These are phyloP conservation scores for Backusella liffmaniae DNA, from an alignment of 192 early-diverging fungal species.

Conservation along the genomic window DNA sequence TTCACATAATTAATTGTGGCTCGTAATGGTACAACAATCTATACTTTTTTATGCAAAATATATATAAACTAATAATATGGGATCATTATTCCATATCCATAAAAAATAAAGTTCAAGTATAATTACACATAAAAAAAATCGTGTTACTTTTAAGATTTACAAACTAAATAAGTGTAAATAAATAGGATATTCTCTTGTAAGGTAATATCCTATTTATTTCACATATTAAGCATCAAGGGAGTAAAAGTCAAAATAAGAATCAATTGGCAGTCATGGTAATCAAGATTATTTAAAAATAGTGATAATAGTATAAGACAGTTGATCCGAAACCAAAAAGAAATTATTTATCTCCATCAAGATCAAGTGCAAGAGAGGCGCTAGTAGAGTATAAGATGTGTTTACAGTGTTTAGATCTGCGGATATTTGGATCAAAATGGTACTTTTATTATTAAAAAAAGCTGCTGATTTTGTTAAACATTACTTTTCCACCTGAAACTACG, in stretches of 20 bases:
- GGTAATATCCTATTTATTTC: not conserved
- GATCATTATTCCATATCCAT: too few species aligned
- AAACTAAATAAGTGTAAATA: not conserved
- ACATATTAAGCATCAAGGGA: too few species aligned
- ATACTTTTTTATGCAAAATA: not conserved
- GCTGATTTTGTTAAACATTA: not conserved
- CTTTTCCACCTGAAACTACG: not conserved
- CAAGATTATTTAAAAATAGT: too few species aligned
- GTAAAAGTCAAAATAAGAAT: too few species aligned
- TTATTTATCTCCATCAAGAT: too few species aligned
- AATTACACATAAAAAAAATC: not conserved
- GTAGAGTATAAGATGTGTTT: not conserved
- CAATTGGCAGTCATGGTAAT: too few species aligned
- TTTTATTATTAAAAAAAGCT: not conserved
- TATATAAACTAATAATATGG: too few species aligned
- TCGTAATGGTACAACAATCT: not conserved
- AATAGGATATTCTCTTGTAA: not conserved
- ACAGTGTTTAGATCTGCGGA: not conserved
- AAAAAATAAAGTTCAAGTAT: too few species aligned
- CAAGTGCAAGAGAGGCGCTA: too few species aligned
- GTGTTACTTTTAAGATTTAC: too few species aligned
- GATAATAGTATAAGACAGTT: too few species aligned
- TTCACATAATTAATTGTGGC: slow-evolving; percentile 1
- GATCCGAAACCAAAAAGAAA: too few species aligned
- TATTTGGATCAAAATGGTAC: not conserved